A percentile compares a stretch with the other conserved stretches of the same genome.
Conservation (phyloP, 1,284 basidiomycete genomes). For the Sanguinoderma infundibulare region DNA sequence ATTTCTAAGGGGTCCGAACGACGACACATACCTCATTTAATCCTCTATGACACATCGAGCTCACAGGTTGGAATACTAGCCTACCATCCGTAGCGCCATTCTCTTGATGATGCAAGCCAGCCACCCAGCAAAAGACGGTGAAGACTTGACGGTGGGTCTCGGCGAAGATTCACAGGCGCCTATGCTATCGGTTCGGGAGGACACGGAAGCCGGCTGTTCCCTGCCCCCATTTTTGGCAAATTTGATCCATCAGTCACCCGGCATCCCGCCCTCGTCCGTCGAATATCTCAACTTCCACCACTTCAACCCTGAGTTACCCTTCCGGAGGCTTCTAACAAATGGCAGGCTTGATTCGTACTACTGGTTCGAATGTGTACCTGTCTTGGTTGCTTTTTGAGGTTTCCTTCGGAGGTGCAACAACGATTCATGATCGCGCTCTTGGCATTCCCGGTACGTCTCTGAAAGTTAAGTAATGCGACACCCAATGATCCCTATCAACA, state of each 20-base stretch:
- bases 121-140: no score
- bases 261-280: not conserved
- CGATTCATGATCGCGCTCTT: not conserved
- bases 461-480: not conserved
- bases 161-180: no score
- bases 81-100: no score
- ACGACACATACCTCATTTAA: not conserved
- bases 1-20: no score
- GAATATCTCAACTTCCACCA: not conserved
- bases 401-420: not conserved
- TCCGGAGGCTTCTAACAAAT: not conserved
- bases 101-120: no score
- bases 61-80: no score
- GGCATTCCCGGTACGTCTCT: not conserved
- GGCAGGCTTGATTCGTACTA: not conserved
- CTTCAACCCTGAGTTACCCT: not conserved
- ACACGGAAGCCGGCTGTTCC: no score
- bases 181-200: no score
- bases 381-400: not conserved
- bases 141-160: no score
- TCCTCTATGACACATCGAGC: no score
- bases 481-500: not conserved
- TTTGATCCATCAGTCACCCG: not conserved
- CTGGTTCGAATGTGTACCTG: not conserved
- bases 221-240: no score